phyloP scores from a whole-genome alignment of 208 protist genomes.

The Leptomonas pyrrhocoris region DNA sequence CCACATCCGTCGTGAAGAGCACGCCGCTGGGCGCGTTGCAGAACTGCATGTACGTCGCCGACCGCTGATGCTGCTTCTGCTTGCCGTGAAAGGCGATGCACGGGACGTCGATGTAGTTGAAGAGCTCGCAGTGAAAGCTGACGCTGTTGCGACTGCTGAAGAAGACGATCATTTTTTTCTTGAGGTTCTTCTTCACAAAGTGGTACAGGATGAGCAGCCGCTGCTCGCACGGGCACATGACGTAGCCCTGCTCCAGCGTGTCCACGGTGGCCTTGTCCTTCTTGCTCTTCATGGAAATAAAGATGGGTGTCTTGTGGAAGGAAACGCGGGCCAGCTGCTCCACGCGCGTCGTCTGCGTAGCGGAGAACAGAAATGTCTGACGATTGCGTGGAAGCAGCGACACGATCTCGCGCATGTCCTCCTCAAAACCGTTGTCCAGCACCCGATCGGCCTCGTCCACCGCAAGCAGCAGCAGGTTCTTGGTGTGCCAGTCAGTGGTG shows the following conservation, averaged over 20 bases:
- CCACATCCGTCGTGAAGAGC: conserved; percentile 99
- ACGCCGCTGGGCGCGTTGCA: conserved; percentile 97
- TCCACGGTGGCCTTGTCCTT: conserved; percentile 93
- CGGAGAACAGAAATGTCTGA: conserved; percentile 99
- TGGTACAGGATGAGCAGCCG: conserved; percentile 98
- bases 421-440: conserved; percentile 98
- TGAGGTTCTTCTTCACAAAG: conserved; percentile 98
- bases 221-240: conserved; percentile 94
- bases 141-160: conserved; percentile 98
- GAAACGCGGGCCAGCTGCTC: conserved; percentile 96
- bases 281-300: conserved; percentile 96
- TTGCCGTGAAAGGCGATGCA: conserved; percentile 99
- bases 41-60: conserved; percentile 99
- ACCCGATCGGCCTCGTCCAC: conserved; percentile 99
- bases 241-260: conserved; percentile 98
- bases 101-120: conserved; percentile 99
- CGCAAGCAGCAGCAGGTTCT: conserved; percentile 96
- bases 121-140: conserved; percentile 99
- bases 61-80: conserved; percentile 99
- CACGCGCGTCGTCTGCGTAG: conserved; percentile 99
- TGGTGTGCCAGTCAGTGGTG: conserved; percentile 97
- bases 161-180: conserved; percentile 99
- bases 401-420: conserved; percentile 99
- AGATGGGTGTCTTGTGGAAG: conserved; percentile 93
- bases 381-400: conserved; percentile 96